Evolutionary conservation across 202 grass and related monocot species (phyloP).

Genomic region (Musa balbisiana): DNA sequence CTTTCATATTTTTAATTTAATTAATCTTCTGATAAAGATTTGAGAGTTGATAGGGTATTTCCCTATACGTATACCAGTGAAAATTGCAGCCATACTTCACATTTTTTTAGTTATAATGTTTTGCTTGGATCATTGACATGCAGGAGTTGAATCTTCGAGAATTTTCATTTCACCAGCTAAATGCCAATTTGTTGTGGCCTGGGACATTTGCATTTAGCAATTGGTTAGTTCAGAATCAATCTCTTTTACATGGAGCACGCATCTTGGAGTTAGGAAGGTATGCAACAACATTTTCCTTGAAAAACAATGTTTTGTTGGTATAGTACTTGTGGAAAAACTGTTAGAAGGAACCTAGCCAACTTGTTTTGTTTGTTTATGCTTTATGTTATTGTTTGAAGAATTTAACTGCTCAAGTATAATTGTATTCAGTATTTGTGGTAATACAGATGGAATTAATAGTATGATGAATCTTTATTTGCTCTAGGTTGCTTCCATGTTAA

Average conservation of each 20-base stretch:
- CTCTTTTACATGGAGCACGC: slow-evolving; percentile 30
- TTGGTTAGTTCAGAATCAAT: slow-evolving; percentile 46
- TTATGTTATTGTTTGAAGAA: not conserved
- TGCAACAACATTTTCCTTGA: not conserved
- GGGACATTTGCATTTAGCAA: slow-evolving; percentile 51
- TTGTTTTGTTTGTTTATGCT: not conserved
- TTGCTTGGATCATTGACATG: slow-evolving; percentile 4
- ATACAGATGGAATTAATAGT: too few species aligned
- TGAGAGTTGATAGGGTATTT: not conserved
- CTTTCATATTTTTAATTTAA: not conserved
- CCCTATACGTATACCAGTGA: not conserved
- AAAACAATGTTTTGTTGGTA: not conserved
- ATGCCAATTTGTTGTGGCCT: slow-evolving; percentile 60
- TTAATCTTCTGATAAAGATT: not conserved
- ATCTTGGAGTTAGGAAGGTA: slow-evolving; percentile 74
- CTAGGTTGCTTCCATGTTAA: too few species aligned
- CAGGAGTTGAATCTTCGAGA: slow-evolving; percentile 56
- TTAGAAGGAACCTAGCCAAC: not conserved
- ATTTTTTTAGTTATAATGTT: not conserved
- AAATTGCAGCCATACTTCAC: not conserved
- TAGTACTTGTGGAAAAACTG: not conserved
- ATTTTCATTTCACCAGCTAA: slow-evolving; percentile 56
- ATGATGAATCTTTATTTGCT: too few species aligned
- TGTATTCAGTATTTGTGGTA: too few species aligned
- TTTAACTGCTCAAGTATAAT: too few species aligned